Evolutionary conservation across 75 land plant species (phyloP), one percentile per base, ranked within the genome.

Genomic region (Isoetes taiwanensis): DNA sequence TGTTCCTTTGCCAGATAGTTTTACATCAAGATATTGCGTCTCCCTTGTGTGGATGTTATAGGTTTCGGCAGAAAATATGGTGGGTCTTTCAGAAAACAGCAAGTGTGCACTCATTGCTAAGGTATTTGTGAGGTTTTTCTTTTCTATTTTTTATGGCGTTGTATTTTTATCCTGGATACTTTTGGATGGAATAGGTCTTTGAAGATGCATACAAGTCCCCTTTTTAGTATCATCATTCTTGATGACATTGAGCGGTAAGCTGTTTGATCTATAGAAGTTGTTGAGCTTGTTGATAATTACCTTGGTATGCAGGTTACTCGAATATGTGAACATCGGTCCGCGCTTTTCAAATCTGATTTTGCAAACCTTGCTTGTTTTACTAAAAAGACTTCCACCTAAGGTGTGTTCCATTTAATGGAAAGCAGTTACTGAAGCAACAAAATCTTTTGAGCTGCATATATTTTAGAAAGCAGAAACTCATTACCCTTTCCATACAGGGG

Each of bases 131-230:
- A 11, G 19, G 10, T 48, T 11, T 19, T 48, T 48, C 52, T 19
- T 27, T 48, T 8, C 8, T 48, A 8, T 48, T 20, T 16, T 14
- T 20, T n/a, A 48, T 48, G 9, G 20, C 52, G 14, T 48, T 9
- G 20, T 48, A 9, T 48, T 48, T 8, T 48, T 20, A 8, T 48
- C 9, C 10, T n/a, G n/a, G n/a, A n/a, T n/a, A n/a, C n/a, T n/a
- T n/a, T 62, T 58, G 54, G 55, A 30, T 32, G 56, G 48, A 10
- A 38, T 59, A 91, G 97, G 89, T 84, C 14, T 91, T 91, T 79
- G 98, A 91, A 64, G 98, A 91, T 81, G 98, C 98, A 30, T 91
- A 91, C 62, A 87, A 78, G 74, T 91, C 98, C 56, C 95, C 80
- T 19, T 67, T n/a, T 87, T 32, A 91, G 98, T 69, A 87, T 91